Percentiles rank a stretch among this genome's conserved stretches.
These are phyloP conservation scores for Microdochium trichocladiopsis DNA, from an alignment of 2,329 filamentous ascomycete genomes.

Conservation along the genomic window DNA sequence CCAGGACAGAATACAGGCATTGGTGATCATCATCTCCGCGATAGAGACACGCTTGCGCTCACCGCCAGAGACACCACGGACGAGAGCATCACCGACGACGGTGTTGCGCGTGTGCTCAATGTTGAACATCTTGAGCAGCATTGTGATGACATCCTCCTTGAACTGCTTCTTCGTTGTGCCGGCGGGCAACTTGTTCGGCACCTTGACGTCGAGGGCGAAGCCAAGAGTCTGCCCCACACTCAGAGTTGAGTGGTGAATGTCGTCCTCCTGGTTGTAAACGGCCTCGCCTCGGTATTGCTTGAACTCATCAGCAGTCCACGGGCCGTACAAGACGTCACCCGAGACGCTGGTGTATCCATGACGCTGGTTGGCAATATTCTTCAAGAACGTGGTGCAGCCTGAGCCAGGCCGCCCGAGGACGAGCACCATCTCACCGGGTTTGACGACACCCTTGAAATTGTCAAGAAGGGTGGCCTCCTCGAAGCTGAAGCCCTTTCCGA, in stretches of 20 bases:
- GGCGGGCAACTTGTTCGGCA: conserved; percentile 70
- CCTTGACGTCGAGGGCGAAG: conserved; percentile 80
- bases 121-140: conserved; percentile 86
- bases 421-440: conserved; percentile 83
- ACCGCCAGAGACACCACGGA: conserved; percentile 73
- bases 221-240: conserved; percentile 82
- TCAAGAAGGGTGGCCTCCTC: conserved; percentile 68
- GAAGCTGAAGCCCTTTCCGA: conserved; percentile 62
- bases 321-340: conserved; percentile 73
- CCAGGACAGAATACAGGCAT: conserved; percentile 66
- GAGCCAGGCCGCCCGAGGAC: conserved; percentile 73
- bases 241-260: conserved; percentile 77
- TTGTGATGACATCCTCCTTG: conserved; percentile 67
- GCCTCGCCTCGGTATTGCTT: conserved; percentile 73
- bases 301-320: conserved; percentile 65
- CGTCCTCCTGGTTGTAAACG: conserved; percentile 82
- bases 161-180: conserved; percentile 68
- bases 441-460: conserved; percentile 62
- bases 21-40: conserved; percentile 74
- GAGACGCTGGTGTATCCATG: conserved; percentile 44
- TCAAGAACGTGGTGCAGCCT: conserved; percentile 64
- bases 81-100: conserved; percentile 74
- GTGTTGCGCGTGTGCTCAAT: conserved; percentile 85
- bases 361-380: conserved; percentile 60
- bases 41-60: conserved; percentile 78